Conservation (phyloP, 2,329 filamentous ascomycete genomes). For the Pseudocercospora cruenta region DNA sequence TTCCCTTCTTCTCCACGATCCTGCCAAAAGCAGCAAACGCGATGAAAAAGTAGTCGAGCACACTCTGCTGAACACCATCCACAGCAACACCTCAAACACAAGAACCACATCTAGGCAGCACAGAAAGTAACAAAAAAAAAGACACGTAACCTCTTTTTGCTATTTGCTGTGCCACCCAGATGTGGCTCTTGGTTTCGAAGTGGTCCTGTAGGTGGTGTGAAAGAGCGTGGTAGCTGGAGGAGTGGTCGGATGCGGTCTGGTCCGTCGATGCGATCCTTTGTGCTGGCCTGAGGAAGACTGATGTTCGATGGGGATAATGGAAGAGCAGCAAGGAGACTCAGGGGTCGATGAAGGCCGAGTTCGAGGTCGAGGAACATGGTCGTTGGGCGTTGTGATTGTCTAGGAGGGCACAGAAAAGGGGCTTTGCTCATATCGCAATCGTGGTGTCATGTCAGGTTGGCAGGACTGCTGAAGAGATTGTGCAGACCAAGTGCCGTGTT, state of each 20-base stretch:
- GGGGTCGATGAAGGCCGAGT: too few relatives aligned
- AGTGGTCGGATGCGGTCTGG: too few relatives aligned
- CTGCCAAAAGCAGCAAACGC: background rate
- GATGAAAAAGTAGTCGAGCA: background rate
- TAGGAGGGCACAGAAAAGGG: background rate
- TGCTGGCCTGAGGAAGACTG: too few relatives aligned
- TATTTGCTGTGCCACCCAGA: background rate
- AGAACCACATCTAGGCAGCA: background rate
- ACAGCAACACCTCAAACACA: background rate
- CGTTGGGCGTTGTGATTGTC: too few relatives aligned
- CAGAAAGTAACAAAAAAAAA: slow-evolving; percentile 1
- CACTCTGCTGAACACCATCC: background rate
- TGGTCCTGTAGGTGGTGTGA: background rate
- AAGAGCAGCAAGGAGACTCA: too few relatives aligned
- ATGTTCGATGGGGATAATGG: too few relatives aligned
- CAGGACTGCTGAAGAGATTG: background rate
- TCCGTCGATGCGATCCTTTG: too few relatives aligned
- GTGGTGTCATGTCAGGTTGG: background rate
- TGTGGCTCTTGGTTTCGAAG: background rate
- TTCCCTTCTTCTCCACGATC: too few relatives aligned
- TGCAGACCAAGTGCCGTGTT: background rate
- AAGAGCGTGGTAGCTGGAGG: too few relatives aligned
- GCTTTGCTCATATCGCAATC: background rate
- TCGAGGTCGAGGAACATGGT: too few relatives aligned
- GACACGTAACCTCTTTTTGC: background rate